Percentiles rank a stretch among this genome's conserved stretches.
Evolutionary conservation across 345 rosid genomes (phyloP).

Genomic region (Salix exigua): DNA sequence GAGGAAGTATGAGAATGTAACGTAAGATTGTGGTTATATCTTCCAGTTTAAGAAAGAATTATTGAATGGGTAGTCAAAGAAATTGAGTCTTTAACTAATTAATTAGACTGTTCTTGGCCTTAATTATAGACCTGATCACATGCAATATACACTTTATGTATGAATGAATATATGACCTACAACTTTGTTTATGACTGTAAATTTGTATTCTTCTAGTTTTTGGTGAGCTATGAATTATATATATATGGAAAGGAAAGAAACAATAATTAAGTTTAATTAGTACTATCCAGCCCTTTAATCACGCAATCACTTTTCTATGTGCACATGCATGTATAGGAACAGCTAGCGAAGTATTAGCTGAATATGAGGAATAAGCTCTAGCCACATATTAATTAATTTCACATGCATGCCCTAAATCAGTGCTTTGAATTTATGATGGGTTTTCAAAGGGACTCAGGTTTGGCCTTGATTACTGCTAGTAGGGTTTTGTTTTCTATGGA

Average conservation of each 20-base stretch:
- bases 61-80: background rate
- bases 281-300: background rate
- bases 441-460: background rate
- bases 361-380: background rate
- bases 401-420: background rate
- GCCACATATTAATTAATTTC: background rate
- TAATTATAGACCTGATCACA: slow-evolving; percentile 2
- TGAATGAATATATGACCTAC: background rate
- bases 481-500: background rate
- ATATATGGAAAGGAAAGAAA: too few species aligned
- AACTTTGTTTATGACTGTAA: slow-evolving; percentile 4
- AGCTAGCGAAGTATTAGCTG: background rate
- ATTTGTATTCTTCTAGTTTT: slow-evolving; percentile 7
- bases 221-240: slow-evolving; percentile 13
- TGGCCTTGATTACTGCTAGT: background rate
- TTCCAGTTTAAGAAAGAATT: background rate
- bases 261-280: too few species aligned
- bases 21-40: slow-evolving; percentile 12
- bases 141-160: slow-evolving; percentile 8
- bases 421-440: background rate
- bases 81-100: too few species aligned
- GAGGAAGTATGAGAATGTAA: slow-evolving; percentile 18
- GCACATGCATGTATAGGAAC: background rate
- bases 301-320: background rate
- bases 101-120: slow-evolving; percentile 7